phyloP scores from a whole-genome alignment of 192 early-diverging fungal genomes.

The Podila horticola region DNA sequence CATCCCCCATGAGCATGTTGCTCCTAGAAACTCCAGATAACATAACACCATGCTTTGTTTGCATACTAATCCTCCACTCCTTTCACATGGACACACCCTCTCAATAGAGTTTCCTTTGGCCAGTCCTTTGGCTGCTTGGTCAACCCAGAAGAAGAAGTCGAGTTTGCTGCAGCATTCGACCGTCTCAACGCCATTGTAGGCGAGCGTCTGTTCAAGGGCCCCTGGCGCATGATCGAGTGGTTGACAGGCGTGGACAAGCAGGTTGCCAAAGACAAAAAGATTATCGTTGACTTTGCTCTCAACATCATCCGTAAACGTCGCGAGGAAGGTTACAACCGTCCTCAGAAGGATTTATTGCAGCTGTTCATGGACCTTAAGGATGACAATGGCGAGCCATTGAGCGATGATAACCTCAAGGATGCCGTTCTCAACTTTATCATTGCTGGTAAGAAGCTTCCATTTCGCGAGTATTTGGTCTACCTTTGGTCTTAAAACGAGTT shows the following conservation, averaged over 20 bases:
- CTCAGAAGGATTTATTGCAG: slow-evolving; percentile 47
- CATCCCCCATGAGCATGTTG: too few relatives aligned
- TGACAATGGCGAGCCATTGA: slow-evolving; percentile 48
- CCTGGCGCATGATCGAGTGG: slow-evolving; percentile 38
- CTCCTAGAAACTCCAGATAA: too few relatives aligned
- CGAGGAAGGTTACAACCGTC: slow-evolving; percentile 3
- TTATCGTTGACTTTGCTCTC: slow-evolving; percentile 33
- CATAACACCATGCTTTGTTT: too few relatives aligned
- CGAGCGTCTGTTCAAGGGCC: slow-evolving; percentile 19
- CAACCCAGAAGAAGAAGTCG: slow-evolving; percentile 21
- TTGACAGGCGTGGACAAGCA: slow-evolving; percentile 21
- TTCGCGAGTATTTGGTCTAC: too few relatives aligned
- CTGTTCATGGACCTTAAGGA: slow-evolving; percentile 54
- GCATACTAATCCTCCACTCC: not conserved
- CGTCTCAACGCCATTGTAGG: slow-evolving; percentile 44
- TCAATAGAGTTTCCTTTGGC: slow-evolving; percentile 29
- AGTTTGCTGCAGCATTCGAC: slow-evolving; percentile 68
- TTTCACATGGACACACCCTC: not conserved
- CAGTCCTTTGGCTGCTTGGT: slow-evolving; percentile 34
- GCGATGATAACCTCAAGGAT: slow-evolving; percentile 56
- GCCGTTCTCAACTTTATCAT: slow-evolving; percentile 57
- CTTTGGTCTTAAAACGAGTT: too few relatives aligned
- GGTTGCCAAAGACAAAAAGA: slow-evolving; percentile 26
- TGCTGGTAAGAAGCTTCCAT: slow-evolving; percentile 2
- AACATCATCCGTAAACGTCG: slow-evolving; percentile 32